Evolutionary conservation across 768 basidiomycete species (phyloP).

Genomic region (Pisolithus tinctorius): DNA sequence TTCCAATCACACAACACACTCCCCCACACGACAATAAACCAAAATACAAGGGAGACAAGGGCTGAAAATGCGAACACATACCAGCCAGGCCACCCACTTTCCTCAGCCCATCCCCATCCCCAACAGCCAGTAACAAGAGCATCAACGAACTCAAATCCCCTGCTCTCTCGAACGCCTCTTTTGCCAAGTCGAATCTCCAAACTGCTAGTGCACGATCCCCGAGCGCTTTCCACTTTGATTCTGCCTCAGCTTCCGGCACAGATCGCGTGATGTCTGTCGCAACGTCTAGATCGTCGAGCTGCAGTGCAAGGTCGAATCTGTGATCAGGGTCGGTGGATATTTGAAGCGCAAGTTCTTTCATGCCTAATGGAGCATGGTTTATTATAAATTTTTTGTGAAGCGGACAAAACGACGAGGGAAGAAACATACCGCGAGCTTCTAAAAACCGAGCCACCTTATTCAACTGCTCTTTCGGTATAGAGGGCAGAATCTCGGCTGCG

Average conservation of each 20-base stretch:
- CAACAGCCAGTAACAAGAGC: slow-evolving; percentile 73
- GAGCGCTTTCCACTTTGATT: slow-evolving; percentile 87
- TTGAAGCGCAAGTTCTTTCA: slow-evolving; percentile 88
- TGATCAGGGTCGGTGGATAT: slow-evolving; percentile 92
- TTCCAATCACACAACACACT: not conserved
- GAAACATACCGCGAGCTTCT: slow-evolving; percentile 68
- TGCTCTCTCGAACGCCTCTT: slow-evolving; percentile 82
- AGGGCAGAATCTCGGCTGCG: slow-evolving; percentile 76
- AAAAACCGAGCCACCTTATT: slow-evolving; percentile 94
- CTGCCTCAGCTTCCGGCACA: slow-evolving; percentile 65
- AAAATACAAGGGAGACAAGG: too few species aligned
- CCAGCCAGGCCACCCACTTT: not conserved
- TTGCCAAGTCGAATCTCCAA: slow-evolving; percentile 92
- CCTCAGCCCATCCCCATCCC: slow-evolving; percentile 37
- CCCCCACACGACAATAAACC: too few species aligned
- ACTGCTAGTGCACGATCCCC: slow-evolving; percentile 88
- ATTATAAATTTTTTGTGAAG: not conserved
- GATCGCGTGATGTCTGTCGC: slow-evolving; percentile 73
- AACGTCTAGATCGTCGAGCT: slow-evolving; percentile 86
- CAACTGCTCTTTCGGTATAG: slow-evolving; percentile 82
- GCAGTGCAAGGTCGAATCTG: slow-evolving; percentile 89
- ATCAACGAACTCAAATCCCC: slow-evolving; percentile 86
- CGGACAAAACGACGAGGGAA: not conserved
- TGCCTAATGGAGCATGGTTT: slow-evolving; percentile 39
- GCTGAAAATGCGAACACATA: not conserved